Conservation (phyloP, 1,139 yeast species). For the Taphrina communis region DNA sequence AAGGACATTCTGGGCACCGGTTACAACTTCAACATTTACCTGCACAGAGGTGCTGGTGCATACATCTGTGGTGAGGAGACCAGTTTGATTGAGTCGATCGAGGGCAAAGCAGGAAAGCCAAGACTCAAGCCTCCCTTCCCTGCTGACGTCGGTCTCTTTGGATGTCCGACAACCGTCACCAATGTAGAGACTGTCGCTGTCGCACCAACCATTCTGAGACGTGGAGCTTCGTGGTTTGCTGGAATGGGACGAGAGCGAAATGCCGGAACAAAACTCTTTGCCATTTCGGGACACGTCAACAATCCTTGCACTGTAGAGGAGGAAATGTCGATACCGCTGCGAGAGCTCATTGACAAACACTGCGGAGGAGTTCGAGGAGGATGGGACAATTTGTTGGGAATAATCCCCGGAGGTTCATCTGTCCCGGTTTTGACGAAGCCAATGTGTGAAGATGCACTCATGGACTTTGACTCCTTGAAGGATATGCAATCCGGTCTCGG, state of each 20-base stretch:
- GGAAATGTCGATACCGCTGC: conserved; percentile 86
- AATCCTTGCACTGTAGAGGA: conserved; percentile 92
- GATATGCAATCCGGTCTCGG: conserved; percentile 87
- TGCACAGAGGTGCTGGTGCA: conserved; percentile 92
- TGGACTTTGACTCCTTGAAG: conserved; percentile 85
- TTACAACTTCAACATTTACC: conserved; percentile 76
- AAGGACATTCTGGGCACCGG: conserved; percentile 87
- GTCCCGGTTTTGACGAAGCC: conserved; percentile 78
- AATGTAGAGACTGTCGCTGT: conserved; percentile 89
- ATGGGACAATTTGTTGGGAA: conserved; percentile 86
- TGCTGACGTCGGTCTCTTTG: conserved; percentile 88
- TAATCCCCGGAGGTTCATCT: conserved; percentile 87
- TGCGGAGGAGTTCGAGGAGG: conserved; percentile 91
- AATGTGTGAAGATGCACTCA: conserved; percentile 68
- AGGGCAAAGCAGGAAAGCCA: conserved; percentile 92
- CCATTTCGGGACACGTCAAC: conserved; percentile 87
- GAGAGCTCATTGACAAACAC: conserved; percentile 79
- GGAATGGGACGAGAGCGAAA: conserved; percentile 83
- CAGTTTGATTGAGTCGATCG: conserved; percentile 81
- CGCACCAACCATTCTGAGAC: conserved; percentile 83
- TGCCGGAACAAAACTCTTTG: conserved; percentile 77
- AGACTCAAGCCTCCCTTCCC: conserved; percentile 94
- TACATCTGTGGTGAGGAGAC: conserved; percentile 92
- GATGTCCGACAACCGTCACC: conserved; percentile 87
- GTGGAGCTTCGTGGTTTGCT: conserved; percentile 88